These are phyloP conservation scores for Skeletonema marinoi DNA, from an alignment of 108 stramenopile species.

Conservation along the genomic window DNA sequence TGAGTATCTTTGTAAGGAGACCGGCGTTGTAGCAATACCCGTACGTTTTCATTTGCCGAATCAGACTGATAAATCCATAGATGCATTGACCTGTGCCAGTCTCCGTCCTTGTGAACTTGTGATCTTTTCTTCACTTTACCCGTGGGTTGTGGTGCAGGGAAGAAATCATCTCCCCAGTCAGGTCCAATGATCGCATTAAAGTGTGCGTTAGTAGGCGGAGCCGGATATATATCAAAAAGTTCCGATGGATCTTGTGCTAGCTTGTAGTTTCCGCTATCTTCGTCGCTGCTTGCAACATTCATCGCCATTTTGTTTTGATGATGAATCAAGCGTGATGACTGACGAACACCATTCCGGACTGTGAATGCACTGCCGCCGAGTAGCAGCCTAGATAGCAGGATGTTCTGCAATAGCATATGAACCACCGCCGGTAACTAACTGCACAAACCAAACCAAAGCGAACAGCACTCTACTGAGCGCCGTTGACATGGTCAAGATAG, in stretches of 20 bases:
- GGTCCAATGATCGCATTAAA: slow-evolving; percentile 30
- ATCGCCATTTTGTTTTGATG: not conserved
- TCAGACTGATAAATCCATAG: slow-evolving; percentile 36
- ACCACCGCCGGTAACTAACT: too few relatives aligned
- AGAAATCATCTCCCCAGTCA: slow-evolving; percentile 35
- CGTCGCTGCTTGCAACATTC: not conserved
- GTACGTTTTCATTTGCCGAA: not conserved
- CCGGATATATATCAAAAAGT: slow-evolving; percentile 43
- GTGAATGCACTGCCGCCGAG: not conserved
- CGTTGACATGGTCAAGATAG: too few relatives aligned
- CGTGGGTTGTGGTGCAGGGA: slow-evolving; percentile 36
- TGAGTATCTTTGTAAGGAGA: slow-evolving; percentile 51
- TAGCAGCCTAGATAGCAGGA: not conserved
- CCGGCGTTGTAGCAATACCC: slow-evolving; percentile 41
- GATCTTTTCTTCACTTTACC: slow-evolving; percentile 35
- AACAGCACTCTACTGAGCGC: too few relatives aligned
- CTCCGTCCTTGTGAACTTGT: slow-evolving; percentile 36
- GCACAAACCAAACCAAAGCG: too few relatives aligned
- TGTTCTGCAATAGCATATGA: not conserved
- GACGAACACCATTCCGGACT: not conserved
- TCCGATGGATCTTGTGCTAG: slow-evolving; percentile 36
- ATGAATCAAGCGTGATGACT: not conserved
- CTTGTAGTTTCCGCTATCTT: slow-evolving; percentile 18
- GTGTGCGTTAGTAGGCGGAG: slow-evolving; percentile 21
- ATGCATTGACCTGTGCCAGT: slow-evolving; percentile 51